A percentile compares a stretch with the other conserved stretches of the same genome.
Conservation (phyloP, 73 alveolate genomes). For the Tetrahymena elliotti region DNA sequence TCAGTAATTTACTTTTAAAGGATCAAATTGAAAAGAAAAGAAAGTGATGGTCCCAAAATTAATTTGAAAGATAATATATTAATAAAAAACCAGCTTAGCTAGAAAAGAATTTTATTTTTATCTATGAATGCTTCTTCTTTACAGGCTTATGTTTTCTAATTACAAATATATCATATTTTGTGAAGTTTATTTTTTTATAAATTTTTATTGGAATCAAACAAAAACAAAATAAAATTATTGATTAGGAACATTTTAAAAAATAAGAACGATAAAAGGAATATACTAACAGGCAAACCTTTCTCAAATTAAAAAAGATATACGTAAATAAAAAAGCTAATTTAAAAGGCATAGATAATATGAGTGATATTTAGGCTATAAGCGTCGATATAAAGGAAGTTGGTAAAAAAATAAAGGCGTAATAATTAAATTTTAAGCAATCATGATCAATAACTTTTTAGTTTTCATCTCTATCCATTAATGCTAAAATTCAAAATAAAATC, state of each 20-base stretch:
- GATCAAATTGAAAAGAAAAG: not conserved
- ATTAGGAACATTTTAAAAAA: not conserved
- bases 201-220: not conserved
- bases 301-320: not conserved
- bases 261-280: not conserved
- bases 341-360: not conserved
- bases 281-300: not conserved
- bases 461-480: not conserved
- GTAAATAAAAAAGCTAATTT: not conserved
- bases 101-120: too few species aligned
- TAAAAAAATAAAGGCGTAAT: not conserved
- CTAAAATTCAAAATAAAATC: not conserved
- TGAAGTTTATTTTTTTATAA: not conserved
- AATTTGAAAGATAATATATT: too few species aligned
- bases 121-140: not conserved
- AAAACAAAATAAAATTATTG: not conserved
- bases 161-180: not conserved
- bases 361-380: not conserved
- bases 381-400: not conserved
- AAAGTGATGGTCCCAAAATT: not conserved
- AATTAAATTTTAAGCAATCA: not conserved
- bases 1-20: not conserved
- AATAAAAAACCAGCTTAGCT: not conserved
- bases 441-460: not conserved
- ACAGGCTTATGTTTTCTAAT: too few species aligned